A percentile compares a stretch with the other conserved stretches of the same genome.
phyloP scores from a whole-genome alignment of 2,329 filamentous ascomycete genomes.

The Microcyclosporella mali region DNA sequence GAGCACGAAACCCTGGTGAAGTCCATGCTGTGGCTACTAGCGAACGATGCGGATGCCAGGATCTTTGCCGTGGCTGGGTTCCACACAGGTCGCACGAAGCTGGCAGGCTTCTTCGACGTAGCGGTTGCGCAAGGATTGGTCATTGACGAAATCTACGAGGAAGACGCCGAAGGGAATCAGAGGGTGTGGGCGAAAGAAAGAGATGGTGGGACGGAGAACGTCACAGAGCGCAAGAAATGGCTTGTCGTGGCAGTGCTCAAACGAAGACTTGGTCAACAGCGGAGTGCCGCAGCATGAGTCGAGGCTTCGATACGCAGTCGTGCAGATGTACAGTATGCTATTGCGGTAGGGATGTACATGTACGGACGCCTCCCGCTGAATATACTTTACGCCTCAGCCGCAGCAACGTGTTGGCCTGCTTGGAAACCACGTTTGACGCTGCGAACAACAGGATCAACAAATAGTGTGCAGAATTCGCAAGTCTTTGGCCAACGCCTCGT shows the following conservation, averaged over 20 bases:
- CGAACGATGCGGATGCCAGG: constrained; percentile 39
- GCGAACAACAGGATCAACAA: not conserved
- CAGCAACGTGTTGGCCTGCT: no score
- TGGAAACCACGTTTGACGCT: no score
- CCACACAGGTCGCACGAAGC: constrained; percentile 61
- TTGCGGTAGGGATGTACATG: no score
- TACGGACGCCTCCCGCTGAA: no score
- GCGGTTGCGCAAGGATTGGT: constrained; percentile 50
- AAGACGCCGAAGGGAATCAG: constrained; percentile 59
- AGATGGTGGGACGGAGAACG: constrained; percentile 57
- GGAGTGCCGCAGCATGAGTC: not conserved
- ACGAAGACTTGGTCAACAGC: not conserved
- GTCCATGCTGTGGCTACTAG: constrained; percentile 59
- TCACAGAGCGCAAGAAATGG: constrained; percentile 62
- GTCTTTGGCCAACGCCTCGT: no score
- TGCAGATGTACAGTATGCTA: not conserved
- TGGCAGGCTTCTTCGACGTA: constrained; percentile 60
- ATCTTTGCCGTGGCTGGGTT: constrained; percentile 65
- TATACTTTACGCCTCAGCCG: no score
- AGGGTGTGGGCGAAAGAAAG: constrained; percentile 51
- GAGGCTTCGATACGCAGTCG: no score
- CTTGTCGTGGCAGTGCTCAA: constrained; percentile 46
- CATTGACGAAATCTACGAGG: constrained; percentile 61
- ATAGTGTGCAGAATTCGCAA: not conserved
- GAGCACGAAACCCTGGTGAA: constrained; percentile 61